Conservation (phyloP, 208 protist genomes). For the Strigomonas galati region DNA sequence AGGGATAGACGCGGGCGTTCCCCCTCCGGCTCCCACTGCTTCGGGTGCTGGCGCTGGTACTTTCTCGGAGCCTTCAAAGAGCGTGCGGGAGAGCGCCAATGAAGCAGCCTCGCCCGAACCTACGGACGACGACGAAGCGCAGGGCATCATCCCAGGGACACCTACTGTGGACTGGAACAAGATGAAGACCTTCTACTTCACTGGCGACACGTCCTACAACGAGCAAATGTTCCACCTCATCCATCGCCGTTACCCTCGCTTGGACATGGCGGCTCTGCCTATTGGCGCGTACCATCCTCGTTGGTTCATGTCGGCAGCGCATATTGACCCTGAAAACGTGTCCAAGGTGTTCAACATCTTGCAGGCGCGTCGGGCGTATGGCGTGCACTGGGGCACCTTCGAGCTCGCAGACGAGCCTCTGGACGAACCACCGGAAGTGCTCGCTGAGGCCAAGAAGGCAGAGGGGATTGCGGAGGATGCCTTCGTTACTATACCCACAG, state of each 20-base stretch:
- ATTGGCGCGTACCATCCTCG: constrained; percentile 85
- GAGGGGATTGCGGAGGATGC: constrained; percentile 20
- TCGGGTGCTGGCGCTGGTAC: background rate
- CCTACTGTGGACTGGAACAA: constrained; percentile 22
- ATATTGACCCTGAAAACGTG: constrained; percentile 68
- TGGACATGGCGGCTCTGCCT: constrained; percentile 72
- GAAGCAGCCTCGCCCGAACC: background rate
- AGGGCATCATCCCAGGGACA: background rate
- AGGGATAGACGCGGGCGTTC: background rate
- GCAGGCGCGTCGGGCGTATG: constrained; percentile 35
- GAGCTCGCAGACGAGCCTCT: constrained; percentile 68
- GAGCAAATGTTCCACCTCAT: constrained; percentile 44
- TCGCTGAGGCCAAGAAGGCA: constrained; percentile 22
- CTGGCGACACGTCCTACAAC: constrained; percentile 54
- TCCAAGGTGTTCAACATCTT: constrained; percentile 73
- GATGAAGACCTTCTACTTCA: constrained; percentile 59
- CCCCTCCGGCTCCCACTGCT: background rate
- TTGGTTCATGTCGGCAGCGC: constrained; percentile 50
- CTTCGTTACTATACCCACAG: constrained; percentile 41
- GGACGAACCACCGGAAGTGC: constrained; percentile 57
- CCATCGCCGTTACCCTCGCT: constrained; percentile 30
- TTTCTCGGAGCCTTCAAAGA: background rate
- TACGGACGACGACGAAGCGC: background rate
- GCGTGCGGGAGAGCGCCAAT: background rate
- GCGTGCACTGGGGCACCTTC: constrained; percentile 88